Evolutionary conservation across 768 basidiomycete genomes (phyloP), one percentile per base, ranked within the genome.

Genomic region (Tylopilus vinaceipallidus): DNA sequence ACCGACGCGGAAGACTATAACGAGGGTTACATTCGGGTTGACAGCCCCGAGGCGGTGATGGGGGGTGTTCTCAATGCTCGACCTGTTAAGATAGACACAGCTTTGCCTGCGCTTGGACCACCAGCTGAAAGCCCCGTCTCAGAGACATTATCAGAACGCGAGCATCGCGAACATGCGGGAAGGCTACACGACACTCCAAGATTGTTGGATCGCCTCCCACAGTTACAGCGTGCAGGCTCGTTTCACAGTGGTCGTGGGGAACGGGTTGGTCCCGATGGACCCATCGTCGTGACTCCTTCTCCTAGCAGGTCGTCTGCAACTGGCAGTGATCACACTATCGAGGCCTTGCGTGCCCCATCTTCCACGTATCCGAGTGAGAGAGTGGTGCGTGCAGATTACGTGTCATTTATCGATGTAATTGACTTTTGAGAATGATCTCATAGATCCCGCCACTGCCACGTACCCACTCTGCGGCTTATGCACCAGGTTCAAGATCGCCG

Each of bases 41-140:
- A 68, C 35, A 67, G 47, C 33, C 66, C 66, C 6, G 53, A 67
- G 29, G 66, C 64, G 20, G 47, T 68, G 12, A 58, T 68, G 68
- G 62, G 66, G 26, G 66, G 66, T 14, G 57, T 47, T 34, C 66
- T 68, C 29, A 68, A 70, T 36, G 66, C 66, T 7, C 62, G 66
- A 3, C 68, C 66, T 12, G 58, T 48, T 38, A 67, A 58, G 51
- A 14, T 64, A 14, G 53, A 59, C 39, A 30, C 50, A 12, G 33
- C 9, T 35, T 40, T 68, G 1, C 66, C 59, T 8, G 47, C 68
- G 36, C 54, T 67, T 22, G 67, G 52, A 41, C 34, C 19, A 32
- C 52, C 43, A 0, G 32, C 60, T 27, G 63, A 52, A n/a, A 50
- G 58, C 44, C 42, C 45, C 40, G 17, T 61, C 30, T 56, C 55